Evolutionary conservation across 148 eudicot genomes (phyloP).

Genomic region (Silene latifolia): DNA sequence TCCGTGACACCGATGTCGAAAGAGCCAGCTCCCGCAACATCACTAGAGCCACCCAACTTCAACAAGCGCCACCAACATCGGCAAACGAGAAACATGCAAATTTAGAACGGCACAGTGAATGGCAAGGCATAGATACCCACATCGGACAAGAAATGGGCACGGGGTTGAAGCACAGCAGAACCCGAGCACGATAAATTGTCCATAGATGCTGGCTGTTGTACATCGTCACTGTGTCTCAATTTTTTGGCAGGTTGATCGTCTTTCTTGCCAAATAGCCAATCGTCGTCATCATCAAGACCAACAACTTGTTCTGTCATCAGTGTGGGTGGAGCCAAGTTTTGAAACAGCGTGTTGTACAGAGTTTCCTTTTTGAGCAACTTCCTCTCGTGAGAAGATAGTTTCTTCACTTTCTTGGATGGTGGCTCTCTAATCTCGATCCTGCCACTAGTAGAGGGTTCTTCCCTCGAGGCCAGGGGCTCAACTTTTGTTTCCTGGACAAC

Average conservation of each 20-base stretch:
- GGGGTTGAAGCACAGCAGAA: slow-evolving; percentile 35
- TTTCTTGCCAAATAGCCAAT: slow-evolving; percentile 52
- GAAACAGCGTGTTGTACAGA: slow-evolving; percentile 35
- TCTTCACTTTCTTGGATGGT: neutral
- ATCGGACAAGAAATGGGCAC: slow-evolving; percentile 40
- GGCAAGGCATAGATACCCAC: slow-evolving; percentile 57
- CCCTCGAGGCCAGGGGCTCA: neutral
- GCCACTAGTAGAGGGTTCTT: neutral
- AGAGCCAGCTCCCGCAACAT: neutral
- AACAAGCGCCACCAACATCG: neutral
- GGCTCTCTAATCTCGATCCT: neutral
- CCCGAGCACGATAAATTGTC: slow-evolving; percentile 10
- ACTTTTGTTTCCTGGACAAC: neutral
- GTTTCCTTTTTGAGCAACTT: slow-evolving; percentile 24
- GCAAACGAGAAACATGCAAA: neutral
- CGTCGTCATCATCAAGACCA: slow-evolving; percentile 36
- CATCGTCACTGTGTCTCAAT: slow-evolving; percentile 5
- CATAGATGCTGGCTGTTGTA: neutral
- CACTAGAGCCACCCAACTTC: neutral
- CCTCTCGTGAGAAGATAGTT: slow-evolving; percentile 27
- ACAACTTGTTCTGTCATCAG: neutral
- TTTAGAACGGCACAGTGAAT: slow-evolving; percentile 61
- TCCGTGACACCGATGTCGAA: no score
- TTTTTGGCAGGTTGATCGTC: slow-evolving; percentile 11
- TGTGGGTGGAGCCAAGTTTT: slow-evolving; percentile 29